Base-by-base conservation (phyloP, 371 early-diverging fungal genomes). In the Mucor sp. region DNA sequence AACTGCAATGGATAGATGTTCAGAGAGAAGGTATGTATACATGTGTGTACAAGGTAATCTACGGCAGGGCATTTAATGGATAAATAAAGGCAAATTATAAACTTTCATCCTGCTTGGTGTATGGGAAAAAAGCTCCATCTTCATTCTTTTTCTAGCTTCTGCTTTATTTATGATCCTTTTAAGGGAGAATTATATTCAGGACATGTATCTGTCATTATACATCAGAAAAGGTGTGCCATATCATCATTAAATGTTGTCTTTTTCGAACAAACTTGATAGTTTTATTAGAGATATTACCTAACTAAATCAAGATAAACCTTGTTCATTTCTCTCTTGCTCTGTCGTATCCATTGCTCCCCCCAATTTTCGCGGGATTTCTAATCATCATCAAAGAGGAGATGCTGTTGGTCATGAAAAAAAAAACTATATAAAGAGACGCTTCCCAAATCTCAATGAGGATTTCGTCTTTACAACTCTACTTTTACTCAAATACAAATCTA, bases 371-470 rank as follows among this genome's bases (percentile, higher is more conserved):
- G 30, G 55, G 28, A 55, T 55, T 55, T 55, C 55, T 55, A 55
- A 25, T 55, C 28, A 53, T 53, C 14, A 28, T 23, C 25, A 23
- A 19, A 50, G 50, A 50, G 25, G 19, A 55, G 55, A 27, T 28
- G 55, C 7, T 35, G 59, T 37, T 15, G 27, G 21, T 39, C 27
- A 60, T 21, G 11, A 60, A 39, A 41, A 60, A 59, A 60, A 60
- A 60, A 60, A 27, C 19, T 60, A 60, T 60, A 60, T 60, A 60
- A 60, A 60, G 25, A 15, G 25, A 27, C 28, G 25, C 55, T 55
- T 55, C 7, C 17, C 0, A 35, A 33, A 19, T 35, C 9, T 25
- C 11, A 19, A 25, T 41, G 9, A 41, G 41, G 6, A 15, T 43
- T 41, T 39, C 23, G 11, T 39, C 17, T 60, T 28, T 15, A 35